Base-by-base conservation (phyloP, 139 green algal species). In the Tetraselmis chui region DNA sequence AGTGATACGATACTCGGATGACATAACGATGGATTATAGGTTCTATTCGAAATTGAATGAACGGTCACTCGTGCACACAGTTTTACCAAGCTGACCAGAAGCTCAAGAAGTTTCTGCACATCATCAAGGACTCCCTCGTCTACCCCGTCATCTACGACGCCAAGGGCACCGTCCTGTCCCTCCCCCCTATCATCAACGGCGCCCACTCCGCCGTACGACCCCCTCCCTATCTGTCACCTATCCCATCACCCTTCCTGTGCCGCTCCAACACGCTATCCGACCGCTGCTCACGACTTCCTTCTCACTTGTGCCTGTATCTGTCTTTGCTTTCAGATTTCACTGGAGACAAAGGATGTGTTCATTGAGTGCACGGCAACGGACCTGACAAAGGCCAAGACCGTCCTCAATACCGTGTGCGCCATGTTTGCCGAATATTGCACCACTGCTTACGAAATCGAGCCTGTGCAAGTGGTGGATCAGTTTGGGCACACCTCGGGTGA, bases 351-450 rank as follows among this genome's bases (percentile, higher is more conserved):
- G 1, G 95, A 99, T 84, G 91, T 99, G 27, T 97, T 99, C 88
- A 97, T 99, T 67, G 97, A 99, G 92, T 98, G 94, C 92, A 99
- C 97, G 0, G 97, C 94, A 78, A 98, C 95, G 18, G 97, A 99
- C 89, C 89, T 98, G 30, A 97, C 93, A 30, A 99, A 99, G 89
- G 95, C 96, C 58, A 94, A 97, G 81, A 89, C 97, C 28, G 93
- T 97, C 76, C 88, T 98, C 67, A 94, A 95, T 89, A 96, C 91
- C 5, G 83, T 89, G 58, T 82, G 29, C 76, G 24, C 30, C 79
- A 80, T 82, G 32, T 80, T 75, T 90, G 86, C 82, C 88, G 84
- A 89, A 84, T 98, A 98, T 88, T 98, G 93, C 87, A 30, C 79
- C n/a, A 76, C 29, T 27, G 92, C 92, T 1, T 99, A 97, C 85